Evolutionary conservation across 306 rosid genomes (phyloP).

Genomic region (Prunus dulcis): DNA sequence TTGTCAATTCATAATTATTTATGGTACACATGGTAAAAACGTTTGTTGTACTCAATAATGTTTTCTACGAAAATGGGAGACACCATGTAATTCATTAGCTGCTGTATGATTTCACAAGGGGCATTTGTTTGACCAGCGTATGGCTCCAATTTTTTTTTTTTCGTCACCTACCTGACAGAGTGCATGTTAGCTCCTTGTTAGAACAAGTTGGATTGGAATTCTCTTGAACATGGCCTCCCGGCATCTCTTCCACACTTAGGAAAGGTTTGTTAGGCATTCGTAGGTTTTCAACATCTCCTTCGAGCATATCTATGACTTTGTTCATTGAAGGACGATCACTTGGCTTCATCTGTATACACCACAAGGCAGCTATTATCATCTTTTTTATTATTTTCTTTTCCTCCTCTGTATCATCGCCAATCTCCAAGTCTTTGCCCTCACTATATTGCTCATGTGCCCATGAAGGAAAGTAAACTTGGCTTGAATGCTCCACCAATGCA

Average conservation of each 20-base stretch:
- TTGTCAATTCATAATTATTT: too few relatives aligned
- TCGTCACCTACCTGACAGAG: too few relatives aligned
- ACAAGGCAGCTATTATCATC: constrained; percentile 5
- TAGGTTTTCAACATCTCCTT: constrained; percentile 3
- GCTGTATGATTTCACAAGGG: too few relatives aligned
- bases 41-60: too few relatives aligned
- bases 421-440: background rate
- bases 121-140: too few relatives aligned
- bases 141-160: too few relatives aligned
- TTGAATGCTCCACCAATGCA: background rate
- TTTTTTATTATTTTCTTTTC: background rate
- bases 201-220: too few relatives aligned
- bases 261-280: background rate
- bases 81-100: too few relatives aligned
- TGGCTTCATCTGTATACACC: constrained; percentile 17
- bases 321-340: constrained; percentile 15
- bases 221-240: too few relatives aligned
- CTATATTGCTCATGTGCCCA: background rate
- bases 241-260: background rate
- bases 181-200: too few relatives aligned
- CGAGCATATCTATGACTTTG: background rate
- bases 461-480: background rate
- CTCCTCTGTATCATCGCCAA: background rate
- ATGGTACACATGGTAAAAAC: too few relatives aligned
- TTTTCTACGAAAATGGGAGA: too few relatives aligned